Evolutionary conservation across 2,329 filamentous ascomycete genomes (phyloP), one percentile per base, ranked within the genome.

Genomic region (Epichloe sibirici): DNA sequence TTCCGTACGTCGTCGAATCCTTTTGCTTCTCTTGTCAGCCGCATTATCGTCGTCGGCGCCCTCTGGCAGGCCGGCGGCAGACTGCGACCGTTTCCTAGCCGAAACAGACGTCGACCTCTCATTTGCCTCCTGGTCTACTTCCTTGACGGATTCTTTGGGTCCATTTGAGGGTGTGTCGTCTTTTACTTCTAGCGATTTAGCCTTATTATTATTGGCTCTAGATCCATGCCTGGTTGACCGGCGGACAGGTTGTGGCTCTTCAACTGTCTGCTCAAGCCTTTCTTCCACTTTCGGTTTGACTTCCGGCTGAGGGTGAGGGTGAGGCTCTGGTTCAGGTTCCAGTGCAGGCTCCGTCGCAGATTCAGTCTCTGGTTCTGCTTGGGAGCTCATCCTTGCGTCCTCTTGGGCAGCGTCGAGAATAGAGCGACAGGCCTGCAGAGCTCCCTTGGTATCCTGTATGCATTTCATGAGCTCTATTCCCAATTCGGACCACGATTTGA

Each of bases 11-110:
- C 82, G 73, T 45, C 82, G 74, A 34, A 81, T 81, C 48, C 83
- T 72, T 61, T 86, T 86, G 64, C 81, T 85, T 53, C 82, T 72
- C 60, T 83, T 85, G 51, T 78, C 76, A 11, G 77, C 73, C 2
- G 69, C 70, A 25, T 71, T 74, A 37, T 84, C 81, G 49, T 84
- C 81, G 7, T 82, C 79, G 0, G 62, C 70, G 0, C 66, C 71
- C 3, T 83, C 81, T 0, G 71, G 71, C 15, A 85, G 65, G 3
- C 81, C 81, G 4, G 81, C 81, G 34, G 69, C 67, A 11, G 81
- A 85, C 55, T 84, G 81, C 2, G 81, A 84, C 48, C 81, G 72
- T 61, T 84, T 84, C 49, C 80, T 72, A 0, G 73, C 75, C 12
- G 70, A 64, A 5, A 70, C 57, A 2, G 74, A 71, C n/a, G 59